Base-by-base conservation (phyloP, 176 grass and related monocot genomes). In the Juncus inflexus region DNA sequence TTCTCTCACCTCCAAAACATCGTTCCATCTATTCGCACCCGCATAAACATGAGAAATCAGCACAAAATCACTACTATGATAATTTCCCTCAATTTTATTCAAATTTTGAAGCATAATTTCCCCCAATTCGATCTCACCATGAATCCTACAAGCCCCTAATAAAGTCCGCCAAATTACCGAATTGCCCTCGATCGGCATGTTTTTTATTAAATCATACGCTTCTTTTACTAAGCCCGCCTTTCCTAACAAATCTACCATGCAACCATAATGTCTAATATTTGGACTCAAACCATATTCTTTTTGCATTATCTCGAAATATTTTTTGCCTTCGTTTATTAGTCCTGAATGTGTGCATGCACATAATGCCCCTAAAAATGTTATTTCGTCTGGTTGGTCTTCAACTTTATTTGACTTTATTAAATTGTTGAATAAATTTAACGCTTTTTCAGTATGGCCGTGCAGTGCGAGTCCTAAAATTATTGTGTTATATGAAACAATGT, bases 171-270 rank as follows among this genome's bases (percentile, higher is more conserved):
- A 95, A 0, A 61, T 52, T 0, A 70, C 71, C 58, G 69, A 81
- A 12, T 76, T 86, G 51, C 82, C 61, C 3, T 73, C 73, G 28
- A 89, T 59, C 0, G 82, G 82, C 85, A 95, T 90, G 36, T 42
- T 68, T 61, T 82, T 65, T 6, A 77, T 79, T 56, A 90, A 59
- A 63, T 90, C 42, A 13, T 69, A 63, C 15, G 86, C 83, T 67
- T 84, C 70, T 2, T 49, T 40, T 79, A 87, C 66, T 2, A 7
- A 68, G 14, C 77, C 68, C 49, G 77, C 43, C 5, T 74, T 80
- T 69, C 86, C 79, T 15, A 95, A 70, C 78, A 80, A 83, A 69
- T 95, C 78, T 9, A 87, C 72, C 66, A 90, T 84, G 73, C 90
- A 95, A 12, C 86, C 82, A 11, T 83, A 89, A 54, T 95, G 90